Base-by-base conservation (phyloP, 2,329 filamentous ascomycete genomes). In the Epichloe sp. region DNA sequence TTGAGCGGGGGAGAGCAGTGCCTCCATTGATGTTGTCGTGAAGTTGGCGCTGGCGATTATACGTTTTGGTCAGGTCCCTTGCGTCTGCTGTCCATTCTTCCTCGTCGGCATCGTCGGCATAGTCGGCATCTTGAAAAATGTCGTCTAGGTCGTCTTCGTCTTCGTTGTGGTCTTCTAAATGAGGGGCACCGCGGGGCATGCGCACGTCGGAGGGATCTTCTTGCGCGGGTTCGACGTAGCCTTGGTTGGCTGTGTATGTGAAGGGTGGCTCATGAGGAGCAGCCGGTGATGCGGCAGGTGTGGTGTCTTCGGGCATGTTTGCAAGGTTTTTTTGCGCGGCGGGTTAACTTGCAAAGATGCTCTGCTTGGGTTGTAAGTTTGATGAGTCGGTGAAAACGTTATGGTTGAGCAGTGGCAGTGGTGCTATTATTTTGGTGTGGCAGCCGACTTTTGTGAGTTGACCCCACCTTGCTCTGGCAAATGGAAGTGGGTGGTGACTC, bases 11-110 rank as follows among this genome's bases (percentile, higher is more conserved):
- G 83, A 80, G 76, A 46, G 79, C 73, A 54, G 72, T 68, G 5
- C 38, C 50, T 43, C 53, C 53, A 15, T 54, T 17, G 36, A 65
- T 42, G 19, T 38, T 49, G 40, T 73, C 74, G 49, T 83, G 80
- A 51, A 86, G 68, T 61, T 82, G 82, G 53, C 81, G 78, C 65
- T 94, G 88, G 54, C 89, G 84, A 66, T 95, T 95, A 73, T 93
- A 93, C 7, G 84, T 82, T 69, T 94, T 93, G 38, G 88, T 89
- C 52, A 88, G 78, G 65, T 95, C 86, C 40, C 77, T 75, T 0
- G 79, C 74, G 7, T 72, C 71, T 47, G 81, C 72, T 17, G 77
- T 68, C 60, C 79, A 80, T 23, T 80, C 80, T 54, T 86, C 78
- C 54, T 82, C 79, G 52, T 82, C 79, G 43, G 82, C 73, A 10